A percentile compares a stretch with the other conserved stretches of the same genome.
phyloP scores from a whole-genome alignment of 176 grass and related monocot species.

The Luzula sylvatica region DNA sequence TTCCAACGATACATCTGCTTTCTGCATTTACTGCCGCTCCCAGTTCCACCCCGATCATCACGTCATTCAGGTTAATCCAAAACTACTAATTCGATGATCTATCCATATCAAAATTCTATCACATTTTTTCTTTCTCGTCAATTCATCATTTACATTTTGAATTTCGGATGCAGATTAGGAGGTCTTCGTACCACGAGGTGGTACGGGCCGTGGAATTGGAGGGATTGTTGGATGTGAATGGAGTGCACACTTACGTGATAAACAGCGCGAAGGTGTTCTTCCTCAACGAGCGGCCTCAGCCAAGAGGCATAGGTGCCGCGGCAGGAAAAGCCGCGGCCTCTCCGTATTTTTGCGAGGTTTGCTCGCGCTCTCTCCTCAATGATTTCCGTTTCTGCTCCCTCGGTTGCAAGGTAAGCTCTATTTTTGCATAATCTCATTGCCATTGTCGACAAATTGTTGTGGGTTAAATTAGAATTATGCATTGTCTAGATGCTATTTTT shows the following conservation, averaged over 20 bases:
- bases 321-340: constrained; percentile 8
- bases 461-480: neutral
- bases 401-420: constrained; percentile 43
- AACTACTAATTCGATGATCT: neutral
- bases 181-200: constrained; percentile 55
- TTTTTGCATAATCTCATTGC: neutral
- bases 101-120: neutral
- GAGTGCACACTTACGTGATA: constrained; percentile 58
- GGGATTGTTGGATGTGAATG: constrained; percentile 33
- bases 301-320: neutral
- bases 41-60: constrained; percentile 33
- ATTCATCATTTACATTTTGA: neutral
- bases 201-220: constrained; percentile 49
- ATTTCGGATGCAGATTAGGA: constrained; percentile 24
- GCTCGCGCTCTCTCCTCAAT: constrained; percentile 29
- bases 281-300: constrained; percentile 41
- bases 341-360: constrained; percentile 33
- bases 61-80: constrained; percentile 44
- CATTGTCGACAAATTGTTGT: neutral
- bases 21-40: constrained; percentile 42
- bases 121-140: neutral
- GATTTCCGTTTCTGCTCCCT: constrained; percentile 42
- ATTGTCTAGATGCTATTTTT: neutral
- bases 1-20: constrained; percentile 1
- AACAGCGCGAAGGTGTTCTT: constrained; percentile 54